Conservation (phyloP, 1,139 yeast species). For the Diutina mesorugosa region DNA sequence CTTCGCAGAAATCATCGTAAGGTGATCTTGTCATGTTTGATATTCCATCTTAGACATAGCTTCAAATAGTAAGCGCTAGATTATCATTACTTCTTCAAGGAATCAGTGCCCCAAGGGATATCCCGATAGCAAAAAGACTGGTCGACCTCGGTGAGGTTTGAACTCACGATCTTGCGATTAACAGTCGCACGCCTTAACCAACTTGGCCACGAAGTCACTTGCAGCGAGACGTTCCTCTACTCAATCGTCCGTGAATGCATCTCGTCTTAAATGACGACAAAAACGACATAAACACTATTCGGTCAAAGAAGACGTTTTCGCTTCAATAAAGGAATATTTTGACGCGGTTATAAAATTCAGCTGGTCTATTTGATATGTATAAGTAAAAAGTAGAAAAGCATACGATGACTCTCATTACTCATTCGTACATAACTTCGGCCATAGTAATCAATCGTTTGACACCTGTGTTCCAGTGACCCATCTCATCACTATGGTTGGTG, state of each 20-base stretch:
- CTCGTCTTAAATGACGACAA: neutral
- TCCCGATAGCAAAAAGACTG: neutral
- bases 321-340: neutral
- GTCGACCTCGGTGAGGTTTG: slow-evolving; percentile 2
- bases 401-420: neutral
- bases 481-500: slow-evolving; percentile 56
- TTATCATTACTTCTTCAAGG: neutral
- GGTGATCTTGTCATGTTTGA: neutral
- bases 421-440: slow-evolving; percentile 25
- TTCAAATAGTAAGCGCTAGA: neutral
- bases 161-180: slow-evolving; percentile 15
- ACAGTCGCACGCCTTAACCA: slow-evolving; percentile 48
- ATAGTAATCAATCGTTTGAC: slow-evolving; percentile 79
- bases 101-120: neutral
- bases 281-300: too few relatives aligned
- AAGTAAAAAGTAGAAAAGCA: neutral
- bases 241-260: too few relatives aligned
- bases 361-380: neutral
- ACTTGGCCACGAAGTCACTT: slow-evolving; percentile 2
- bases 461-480: slow-evolving; percentile 91
- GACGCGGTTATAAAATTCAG: neutral
- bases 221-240: too few relatives aligned
- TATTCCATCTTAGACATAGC: neutral
- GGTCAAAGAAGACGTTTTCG: too few relatives aligned
- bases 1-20: slow-evolving; percentile 37